phyloP scores from a whole-genome alignment of 2,329 filamentous ascomycete species.

The Ophiostoma perfectum region DNA sequence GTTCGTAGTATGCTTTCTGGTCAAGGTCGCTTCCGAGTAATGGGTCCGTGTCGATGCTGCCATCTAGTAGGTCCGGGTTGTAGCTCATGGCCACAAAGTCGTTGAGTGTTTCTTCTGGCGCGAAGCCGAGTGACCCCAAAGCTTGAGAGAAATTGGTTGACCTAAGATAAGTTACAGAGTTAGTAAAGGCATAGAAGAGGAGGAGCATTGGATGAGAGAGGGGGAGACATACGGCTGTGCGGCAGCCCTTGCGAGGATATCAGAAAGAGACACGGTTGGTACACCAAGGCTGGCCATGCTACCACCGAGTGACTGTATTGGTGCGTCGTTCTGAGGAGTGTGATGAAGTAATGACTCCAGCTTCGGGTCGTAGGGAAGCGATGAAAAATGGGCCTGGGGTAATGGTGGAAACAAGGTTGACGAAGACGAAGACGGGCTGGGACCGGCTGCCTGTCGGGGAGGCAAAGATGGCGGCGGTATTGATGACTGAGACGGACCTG shows the following conservation, averaged over 20 bases:
- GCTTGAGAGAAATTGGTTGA: constrained; percentile 35
- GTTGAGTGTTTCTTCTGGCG: constrained; percentile 35
- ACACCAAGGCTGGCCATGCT: constrained; percentile 13
- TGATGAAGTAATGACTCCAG: constrained; percentile 17
- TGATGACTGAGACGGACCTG: neutral
- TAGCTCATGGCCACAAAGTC: constrained; percentile 37
- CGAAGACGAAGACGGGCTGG: neutral
- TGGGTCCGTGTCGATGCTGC: constrained; percentile 30
- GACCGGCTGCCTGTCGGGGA: neutral
- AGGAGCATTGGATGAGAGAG: no score
- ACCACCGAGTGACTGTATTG: constrained; percentile 15
- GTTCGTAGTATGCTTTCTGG: constrained; percentile 37
- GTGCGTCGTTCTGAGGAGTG: constrained; percentile 23
- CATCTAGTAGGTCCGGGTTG: constrained; percentile 33
- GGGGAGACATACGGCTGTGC: constrained; percentile 32
- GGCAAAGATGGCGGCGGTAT: neutral
- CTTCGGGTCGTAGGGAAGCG: constrained; percentile 14
- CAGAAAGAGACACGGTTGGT: constrained; percentile 30
- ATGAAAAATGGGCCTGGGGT: constrained; percentile 6
- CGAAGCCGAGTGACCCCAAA: constrained; percentile 36
- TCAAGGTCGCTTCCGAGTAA: constrained; percentile 34
- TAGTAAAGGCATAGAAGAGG: constrained; percentile 15
- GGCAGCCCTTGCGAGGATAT: constrained; percentile 36
- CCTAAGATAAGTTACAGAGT: constrained; percentile 24
- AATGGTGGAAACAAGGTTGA: constrained; percentile 11